phyloP scores from a whole-genome alignment of 352 stramenopile genomes.

The Blastocystis sp. region DNA sequence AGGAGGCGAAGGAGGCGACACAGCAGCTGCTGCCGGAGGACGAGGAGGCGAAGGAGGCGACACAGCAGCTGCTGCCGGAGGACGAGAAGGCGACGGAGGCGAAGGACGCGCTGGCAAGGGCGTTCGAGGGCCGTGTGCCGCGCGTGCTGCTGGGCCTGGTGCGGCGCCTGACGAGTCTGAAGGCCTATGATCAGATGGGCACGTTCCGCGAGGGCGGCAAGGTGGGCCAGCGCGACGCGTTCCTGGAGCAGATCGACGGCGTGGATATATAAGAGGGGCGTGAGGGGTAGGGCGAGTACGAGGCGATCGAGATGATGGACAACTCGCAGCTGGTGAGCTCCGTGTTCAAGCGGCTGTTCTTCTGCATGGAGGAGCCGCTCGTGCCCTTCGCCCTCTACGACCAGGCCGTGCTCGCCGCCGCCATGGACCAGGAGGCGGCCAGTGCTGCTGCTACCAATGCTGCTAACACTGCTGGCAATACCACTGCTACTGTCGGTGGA shows the following conservation, averaged over 20 bases:
- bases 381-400: conserved; percentile 48
- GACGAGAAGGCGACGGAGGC: no score
- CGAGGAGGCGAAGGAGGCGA: no score
- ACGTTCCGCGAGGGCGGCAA: background rate
- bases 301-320: conserved; percentile 25
- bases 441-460: no score
- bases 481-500: no score
- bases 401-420: background rate
- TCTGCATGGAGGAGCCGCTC: conserved; percentile 39
- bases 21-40: no score
- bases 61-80: no score
- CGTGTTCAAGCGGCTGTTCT: conserved; percentile 58
- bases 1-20: background rate
- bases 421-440: background rate
- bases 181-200: conserved; percentile 7
- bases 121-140: background rate
- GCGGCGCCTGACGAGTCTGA: background rate
- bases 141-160: background rate
- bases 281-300: conserved; percentile 24
- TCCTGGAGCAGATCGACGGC: background rate
- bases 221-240: background rate
- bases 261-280: background rate
- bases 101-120: background rate
- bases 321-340: background rate
- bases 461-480: no score